These are phyloP conservation scores for Vicia villosa DNA, from an alignment of 306 rosid species.

Conservation along the genomic window DNA sequence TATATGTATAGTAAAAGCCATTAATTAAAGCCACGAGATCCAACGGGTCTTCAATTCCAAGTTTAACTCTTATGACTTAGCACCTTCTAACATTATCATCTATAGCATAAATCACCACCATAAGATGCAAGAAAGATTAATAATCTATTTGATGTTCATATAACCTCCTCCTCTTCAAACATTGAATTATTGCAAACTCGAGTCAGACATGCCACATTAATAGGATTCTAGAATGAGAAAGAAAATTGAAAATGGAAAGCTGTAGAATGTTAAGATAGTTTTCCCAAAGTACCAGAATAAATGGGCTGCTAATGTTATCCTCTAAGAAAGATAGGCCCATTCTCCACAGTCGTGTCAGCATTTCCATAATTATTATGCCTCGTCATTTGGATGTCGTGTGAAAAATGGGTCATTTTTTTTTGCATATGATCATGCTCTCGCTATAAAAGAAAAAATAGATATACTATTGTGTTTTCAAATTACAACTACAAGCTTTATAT, in stretches of 20 bases:
- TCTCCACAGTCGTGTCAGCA: slow-evolving; percentile 73
- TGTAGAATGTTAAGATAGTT: slow-evolving; percentile 24
- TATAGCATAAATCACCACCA: no score
- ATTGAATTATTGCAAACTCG: no score
- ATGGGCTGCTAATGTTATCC: slow-evolving; percentile 32
- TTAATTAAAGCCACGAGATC: no score
- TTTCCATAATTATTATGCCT: slow-evolving; percentile 71
- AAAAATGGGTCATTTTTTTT: slow-evolving; percentile 78
- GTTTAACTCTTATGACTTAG: no score
- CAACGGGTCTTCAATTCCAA: no score
- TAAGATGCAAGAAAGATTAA: no score
- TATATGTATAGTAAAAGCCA: no score
- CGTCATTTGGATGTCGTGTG: slow-evolving; percentile 86
- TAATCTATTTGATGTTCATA: no score
- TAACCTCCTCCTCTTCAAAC: no score
- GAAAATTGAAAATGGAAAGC: slow-evolving; percentile 18
- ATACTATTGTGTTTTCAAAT: slow-evolving; percentile 4
- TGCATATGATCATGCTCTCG: slow-evolving; percentile 93
- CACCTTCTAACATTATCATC: no score
- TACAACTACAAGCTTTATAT: slow-evolving; percentile 12
- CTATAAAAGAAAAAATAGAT: slow-evolving; percentile 48
- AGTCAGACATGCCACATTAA: no score
- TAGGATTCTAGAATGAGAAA: neutral
- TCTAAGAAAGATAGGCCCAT: slow-evolving; percentile 81
- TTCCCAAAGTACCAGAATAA: slow-evolving; percentile 19